Conservation (phyloP, 176 grass and related monocot genomes). For the Elymus sibiricus region DNA sequence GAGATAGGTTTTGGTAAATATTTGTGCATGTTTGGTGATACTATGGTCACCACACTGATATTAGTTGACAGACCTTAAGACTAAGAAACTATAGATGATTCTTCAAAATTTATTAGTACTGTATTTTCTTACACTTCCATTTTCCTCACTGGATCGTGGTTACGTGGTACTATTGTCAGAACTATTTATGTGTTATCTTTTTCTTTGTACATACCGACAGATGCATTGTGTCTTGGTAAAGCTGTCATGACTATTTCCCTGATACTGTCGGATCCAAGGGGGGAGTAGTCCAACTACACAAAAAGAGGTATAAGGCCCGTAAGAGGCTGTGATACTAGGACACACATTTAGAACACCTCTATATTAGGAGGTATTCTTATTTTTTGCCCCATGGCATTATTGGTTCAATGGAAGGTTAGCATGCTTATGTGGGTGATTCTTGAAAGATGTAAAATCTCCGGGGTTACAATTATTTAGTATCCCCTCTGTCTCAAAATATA, state of each 20-base stretch:
- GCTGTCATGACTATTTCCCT: conserved; percentile 94
- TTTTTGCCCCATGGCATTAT: conserved; percentile 77
- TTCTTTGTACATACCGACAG: conserved; percentile 62
- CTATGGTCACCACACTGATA: background rate
- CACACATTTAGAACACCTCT: background rate
- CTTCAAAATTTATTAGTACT: background rate
- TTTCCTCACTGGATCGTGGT: background rate
- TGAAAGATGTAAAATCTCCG: background rate
- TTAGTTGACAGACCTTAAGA: background rate
- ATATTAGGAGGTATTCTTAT: conserved; percentile 69
- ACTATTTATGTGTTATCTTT: conserved; percentile 16
- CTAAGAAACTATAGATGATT: background rate
- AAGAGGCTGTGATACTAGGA: background rate
- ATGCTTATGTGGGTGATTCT: background rate
- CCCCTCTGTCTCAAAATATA: background rate
- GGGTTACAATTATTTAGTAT: background rate
- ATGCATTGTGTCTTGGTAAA: conserved; percentile 94
- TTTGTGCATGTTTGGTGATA: conserved; percentile 11
- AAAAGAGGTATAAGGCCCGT: background rate
- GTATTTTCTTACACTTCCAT: background rate
- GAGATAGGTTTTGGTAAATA: background rate
- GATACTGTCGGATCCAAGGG: conserved; percentile 64
- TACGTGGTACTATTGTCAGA: background rate
- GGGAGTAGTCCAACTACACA: conserved; percentile 29
- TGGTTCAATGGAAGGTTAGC: conserved; percentile 89